Evolutionary conservation across 169 alveolate species (phyloP).

Genomic region (Plasmodium coatneyi): DNA sequence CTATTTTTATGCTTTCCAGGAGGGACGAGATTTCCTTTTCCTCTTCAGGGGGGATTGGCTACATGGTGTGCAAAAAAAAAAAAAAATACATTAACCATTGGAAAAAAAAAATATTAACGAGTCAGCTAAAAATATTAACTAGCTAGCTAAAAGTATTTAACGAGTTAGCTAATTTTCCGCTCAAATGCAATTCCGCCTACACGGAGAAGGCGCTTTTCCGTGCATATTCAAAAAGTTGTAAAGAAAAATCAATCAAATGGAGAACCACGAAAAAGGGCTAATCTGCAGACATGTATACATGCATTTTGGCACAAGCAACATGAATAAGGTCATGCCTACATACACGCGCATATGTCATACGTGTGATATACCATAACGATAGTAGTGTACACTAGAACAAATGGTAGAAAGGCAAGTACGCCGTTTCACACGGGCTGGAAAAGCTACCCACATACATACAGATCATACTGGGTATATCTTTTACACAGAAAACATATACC

Average conservation of each 20-base stretch:
- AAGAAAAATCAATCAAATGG: background rate
- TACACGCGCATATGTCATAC: background rate
- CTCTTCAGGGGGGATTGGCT: constrained; percentile 74
- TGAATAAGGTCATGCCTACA: background rate
- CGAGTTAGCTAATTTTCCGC: background rate
- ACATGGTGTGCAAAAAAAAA: background rate
- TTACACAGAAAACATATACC: background rate
- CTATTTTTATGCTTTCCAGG: constrained; percentile 72
- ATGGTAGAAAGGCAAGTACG: background rate
- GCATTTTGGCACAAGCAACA: background rate
- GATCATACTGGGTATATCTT: background rate
- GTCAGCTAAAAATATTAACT: background rate
- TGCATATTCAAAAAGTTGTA: background rate
- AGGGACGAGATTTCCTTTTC: constrained; percentile 73
- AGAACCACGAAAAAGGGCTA: background rate
- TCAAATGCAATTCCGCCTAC: background rate
- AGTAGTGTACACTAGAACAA: constrained; percentile 1
- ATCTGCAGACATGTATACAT: background rate
- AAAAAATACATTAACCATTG: background rate
- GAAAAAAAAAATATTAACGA: background rate
- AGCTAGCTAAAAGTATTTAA: background rate
- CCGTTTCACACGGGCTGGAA: background rate
- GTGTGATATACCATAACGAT: background rate
- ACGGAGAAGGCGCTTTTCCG: background rate
- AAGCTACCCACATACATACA: background rate